Percentiles rank a stretch among this genome's conserved stretches.
These are phyloP conservation scores for Phytophthora tentaculata DNA, from an alignment of 352 stramenopile genomes.

Conservation along the genomic window DNA sequence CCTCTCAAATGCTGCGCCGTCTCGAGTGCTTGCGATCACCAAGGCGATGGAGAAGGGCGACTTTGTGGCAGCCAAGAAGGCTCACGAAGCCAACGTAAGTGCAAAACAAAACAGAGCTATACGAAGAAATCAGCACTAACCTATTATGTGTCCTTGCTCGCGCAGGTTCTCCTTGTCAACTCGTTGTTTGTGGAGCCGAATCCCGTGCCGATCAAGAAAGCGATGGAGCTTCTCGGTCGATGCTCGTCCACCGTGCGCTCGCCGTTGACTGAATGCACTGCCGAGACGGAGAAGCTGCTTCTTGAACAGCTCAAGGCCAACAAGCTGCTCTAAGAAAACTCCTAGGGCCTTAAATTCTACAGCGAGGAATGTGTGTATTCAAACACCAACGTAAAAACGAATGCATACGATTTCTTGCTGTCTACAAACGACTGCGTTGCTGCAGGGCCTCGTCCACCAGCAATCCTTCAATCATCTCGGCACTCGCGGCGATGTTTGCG, in stretches of 20 bases:
- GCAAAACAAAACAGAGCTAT: background rate
- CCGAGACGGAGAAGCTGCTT: constrained; percentile 54
- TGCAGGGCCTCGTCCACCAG: constrained; percentile 35
- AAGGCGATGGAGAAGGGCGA: constrained; percentile 75
- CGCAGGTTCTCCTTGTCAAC: constrained; percentile 19
- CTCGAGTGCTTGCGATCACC: constrained; percentile 79
- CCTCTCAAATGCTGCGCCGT: constrained; percentile 81
- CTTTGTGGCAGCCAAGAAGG: constrained; percentile 63
- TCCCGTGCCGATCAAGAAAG: constrained; percentile 80
- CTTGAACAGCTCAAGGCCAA: constrained; percentile 51
- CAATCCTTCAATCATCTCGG: constrained; percentile 60
- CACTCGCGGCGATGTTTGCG: constrained; percentile 42
- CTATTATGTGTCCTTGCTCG: background rate
- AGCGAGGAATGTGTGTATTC: no score
- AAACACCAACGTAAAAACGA: no score
- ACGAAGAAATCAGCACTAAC: background rate
- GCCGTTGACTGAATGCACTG: constrained; percentile 54
- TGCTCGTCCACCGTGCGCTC: constrained; percentile 56
- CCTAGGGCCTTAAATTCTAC: no score
- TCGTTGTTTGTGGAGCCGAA: constrained; percentile 80
- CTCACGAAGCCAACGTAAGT: constrained; percentile 74
- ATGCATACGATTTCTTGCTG: background rate
- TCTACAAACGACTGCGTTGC: constrained; percentile 22
- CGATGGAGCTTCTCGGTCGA: constrained; percentile 71
- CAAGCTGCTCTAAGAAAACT: constrained; percentile 47